These are phyloP conservation scores for Pouteria glomerata DNA, from an alignment of 148 eudicot genomes.

Conservation along the genomic window DNA sequence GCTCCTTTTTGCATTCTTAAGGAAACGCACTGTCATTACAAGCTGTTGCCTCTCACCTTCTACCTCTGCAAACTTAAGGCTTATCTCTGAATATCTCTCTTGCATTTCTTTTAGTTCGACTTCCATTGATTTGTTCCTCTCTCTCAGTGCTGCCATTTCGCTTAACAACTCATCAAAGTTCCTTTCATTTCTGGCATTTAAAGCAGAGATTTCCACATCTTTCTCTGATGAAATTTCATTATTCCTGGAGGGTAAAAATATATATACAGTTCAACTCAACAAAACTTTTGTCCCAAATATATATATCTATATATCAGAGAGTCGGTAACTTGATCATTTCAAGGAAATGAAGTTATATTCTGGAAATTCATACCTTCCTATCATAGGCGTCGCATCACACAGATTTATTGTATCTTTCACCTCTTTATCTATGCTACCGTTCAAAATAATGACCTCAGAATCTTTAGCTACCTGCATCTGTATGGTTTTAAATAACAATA, in stretches of 20 bases:
- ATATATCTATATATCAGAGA: no score
- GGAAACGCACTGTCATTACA: constrained; percentile 65
- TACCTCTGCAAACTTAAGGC: constrained; percentile 95
- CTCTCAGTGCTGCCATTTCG: constrained; percentile 52
- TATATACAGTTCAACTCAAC: no score
- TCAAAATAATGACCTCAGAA: constrained; percentile 13
- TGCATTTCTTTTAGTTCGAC: constrained; percentile 83
- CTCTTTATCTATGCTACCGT: constrained; percentile 13
- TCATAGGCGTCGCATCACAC: not conserved
- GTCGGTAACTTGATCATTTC: not conserved
- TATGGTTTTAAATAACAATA: no score
- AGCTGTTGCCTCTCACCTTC: constrained; percentile 94
- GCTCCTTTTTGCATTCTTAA: constrained; percentile 59
- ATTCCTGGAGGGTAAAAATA: constrained; percentile 20
- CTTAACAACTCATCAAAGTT: constrained; percentile 29
- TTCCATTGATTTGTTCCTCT: constrained; percentile 67
- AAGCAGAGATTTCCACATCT: constrained; percentile 4
- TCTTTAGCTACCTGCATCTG: constrained; percentile 28
- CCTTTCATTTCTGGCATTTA: constrained; percentile 19
- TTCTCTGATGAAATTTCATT: constrained; percentile 13
- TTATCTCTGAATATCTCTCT: constrained; percentile 84
- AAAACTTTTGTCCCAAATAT: no score
- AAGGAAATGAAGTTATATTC: not conserved
- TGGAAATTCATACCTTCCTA: constrained; percentile 7
- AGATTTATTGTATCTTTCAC: not conserved